Evolutionary conservation across 768 basidiomycete species (phyloP), one percentile per base, ranked within the genome.

Genomic region (Kwoniella pini): DNA sequence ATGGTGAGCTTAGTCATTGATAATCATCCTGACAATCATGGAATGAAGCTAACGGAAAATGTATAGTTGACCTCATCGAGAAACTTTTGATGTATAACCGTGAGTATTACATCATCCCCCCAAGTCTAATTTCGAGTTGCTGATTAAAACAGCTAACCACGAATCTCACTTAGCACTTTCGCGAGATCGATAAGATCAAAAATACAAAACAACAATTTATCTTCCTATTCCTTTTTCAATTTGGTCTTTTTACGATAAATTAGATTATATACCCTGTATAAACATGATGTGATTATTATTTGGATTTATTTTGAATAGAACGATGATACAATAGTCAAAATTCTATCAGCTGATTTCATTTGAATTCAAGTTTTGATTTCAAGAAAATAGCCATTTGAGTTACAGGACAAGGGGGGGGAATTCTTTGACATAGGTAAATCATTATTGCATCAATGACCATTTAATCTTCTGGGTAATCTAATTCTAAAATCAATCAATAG

Each of bases 1-100:
- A 98, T 77, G 74, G 78, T 79, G 38, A 55, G 76, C 42, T 48
- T 26, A n/a, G 5, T 31, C 51, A 15, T 40, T 15, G 2, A 30
- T 13, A 17, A 17, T 1, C 17, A 31, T 17, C 3, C 9, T 10
- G 36, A 1, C n/a, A 12, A 19, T 3, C 10, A 7, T 52, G n/a
- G n/a, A n/a, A n/a, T n/a, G n/a, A n/a, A 50, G 62, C 64, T 66
- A 63, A 67, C 27, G 19, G 21, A 2, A 27, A n/a, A n/a, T 21
- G 13, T 38, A 45, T 57, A 79, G 95, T 97, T 57, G 95, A 97
- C 80, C 83, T 97, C 64, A 97, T 97, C 68, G 95, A 97, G 80
- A 97, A 97, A 80, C 83, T 97, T 17, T 82, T 98, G 22, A 91
- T 95, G 71, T 98, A 95, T 78, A 95, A 94, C 79, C 92, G 93